Percentiles rank a stretch among this genome's conserved stretches.
phyloP scores from a whole-genome alignment of 2,329 filamentous ascomycete species.

The Neofusicoccum laricinum region DNA sequence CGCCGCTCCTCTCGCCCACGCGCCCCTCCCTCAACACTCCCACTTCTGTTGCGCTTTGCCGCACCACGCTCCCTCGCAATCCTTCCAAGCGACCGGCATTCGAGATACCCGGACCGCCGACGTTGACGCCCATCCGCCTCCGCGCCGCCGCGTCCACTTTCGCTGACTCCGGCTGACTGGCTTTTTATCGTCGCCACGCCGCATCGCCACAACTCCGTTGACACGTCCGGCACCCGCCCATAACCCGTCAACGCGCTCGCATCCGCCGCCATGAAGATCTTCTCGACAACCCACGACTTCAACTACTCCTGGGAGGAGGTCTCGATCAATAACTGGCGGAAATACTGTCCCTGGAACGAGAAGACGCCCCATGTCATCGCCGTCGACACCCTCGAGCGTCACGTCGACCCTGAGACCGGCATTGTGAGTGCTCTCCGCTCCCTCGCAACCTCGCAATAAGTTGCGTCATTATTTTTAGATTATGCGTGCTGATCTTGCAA shows the following conservation, averaged over 20 bases:
- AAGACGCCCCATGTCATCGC: constrained; percentile 95
- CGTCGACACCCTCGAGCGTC: constrained; percentile 84
- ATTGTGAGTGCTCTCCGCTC: constrained; percentile 53
- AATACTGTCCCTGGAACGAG: constrained; percentile 99
- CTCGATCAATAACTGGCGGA: constrained; percentile 95
- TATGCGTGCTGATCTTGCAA: constrained; percentile 5
- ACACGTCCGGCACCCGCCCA: not conserved
- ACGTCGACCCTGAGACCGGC: constrained; percentile 61
- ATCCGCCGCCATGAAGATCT: constrained; percentile 75
- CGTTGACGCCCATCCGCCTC: not conserved
- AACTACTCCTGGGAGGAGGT: constrained; percentile 99
- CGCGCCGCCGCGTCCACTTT: not conserved
- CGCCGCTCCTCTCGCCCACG: not conserved
- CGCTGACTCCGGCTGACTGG: constrained; percentile 8
- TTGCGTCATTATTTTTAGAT: not conserved
- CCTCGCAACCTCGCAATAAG: not conserved
- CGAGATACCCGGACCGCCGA: not conserved
- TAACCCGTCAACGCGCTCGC: constrained; percentile 20
- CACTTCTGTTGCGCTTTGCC: not conserved
- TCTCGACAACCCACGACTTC: constrained; percentile 84
- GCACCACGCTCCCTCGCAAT: not conserved
- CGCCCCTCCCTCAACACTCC: not conserved
- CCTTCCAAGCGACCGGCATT: not conserved
- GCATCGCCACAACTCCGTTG: not conserved
- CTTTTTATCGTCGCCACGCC: not conserved